phyloP scores from a whole-genome alignment of 2,329 filamentous ascomycete species.

The Beauveria sp. region DNA sequence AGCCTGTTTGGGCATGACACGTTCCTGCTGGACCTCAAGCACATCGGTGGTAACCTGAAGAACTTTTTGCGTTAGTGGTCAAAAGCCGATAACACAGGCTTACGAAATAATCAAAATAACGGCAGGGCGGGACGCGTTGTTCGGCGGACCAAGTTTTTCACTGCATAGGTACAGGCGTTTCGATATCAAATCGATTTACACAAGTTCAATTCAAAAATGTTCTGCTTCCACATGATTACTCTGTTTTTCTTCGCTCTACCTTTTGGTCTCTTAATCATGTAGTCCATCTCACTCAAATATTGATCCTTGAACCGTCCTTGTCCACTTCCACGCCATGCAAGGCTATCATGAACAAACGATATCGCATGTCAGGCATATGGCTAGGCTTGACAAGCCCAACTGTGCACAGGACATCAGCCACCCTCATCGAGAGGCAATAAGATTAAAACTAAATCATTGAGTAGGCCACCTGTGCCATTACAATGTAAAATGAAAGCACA shows the following conservation, averaged over 20 bases:
- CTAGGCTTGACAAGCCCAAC: not conserved
- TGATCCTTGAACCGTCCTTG: not conserved
- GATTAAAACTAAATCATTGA: not conserved
- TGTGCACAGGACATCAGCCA: not conserved
- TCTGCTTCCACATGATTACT: not conserved
- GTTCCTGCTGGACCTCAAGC: conserved; percentile 84
- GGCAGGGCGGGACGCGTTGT: not conserved
- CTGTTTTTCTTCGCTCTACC: not conserved
- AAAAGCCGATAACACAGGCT: no score
- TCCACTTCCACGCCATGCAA: not conserved
- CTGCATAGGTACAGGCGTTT: conserved; percentile 3
- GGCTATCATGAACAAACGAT: not conserved
- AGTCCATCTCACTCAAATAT: not conserved
- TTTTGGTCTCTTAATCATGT: conserved; percentile 11
- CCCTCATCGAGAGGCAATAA: not conserved
- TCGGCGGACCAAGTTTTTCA: not conserved
- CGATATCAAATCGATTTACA: not conserved
- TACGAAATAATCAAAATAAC: not conserved
- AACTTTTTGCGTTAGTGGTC: conserved; percentile 52
- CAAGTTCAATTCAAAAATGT: not conserved
- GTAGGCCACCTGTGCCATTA: not conserved
- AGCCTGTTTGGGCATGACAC: conserved; percentile 96
- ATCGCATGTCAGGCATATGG: not conserved
- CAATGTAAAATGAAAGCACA: not conserved
- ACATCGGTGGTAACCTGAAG: conserved; percentile 78